These are phyloP conservation scores for Colletotrichum musicola DNA, from an alignment of 2,329 filamentous ascomycete genomes.

Conservation along the genomic window DNA sequence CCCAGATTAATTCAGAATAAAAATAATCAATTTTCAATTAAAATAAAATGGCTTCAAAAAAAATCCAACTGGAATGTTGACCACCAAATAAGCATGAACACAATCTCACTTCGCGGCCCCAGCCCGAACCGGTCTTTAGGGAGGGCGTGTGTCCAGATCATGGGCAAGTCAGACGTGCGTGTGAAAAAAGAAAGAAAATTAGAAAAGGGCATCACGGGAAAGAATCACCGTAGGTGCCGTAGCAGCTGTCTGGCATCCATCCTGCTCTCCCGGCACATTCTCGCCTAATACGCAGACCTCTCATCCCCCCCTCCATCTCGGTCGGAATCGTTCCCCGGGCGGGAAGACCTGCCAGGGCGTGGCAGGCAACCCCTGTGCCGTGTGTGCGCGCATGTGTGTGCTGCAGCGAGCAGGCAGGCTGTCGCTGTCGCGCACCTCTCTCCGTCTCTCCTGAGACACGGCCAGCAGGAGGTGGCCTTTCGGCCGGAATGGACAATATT, in stretches of 20 bases:
- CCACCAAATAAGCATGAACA: conserved; percentile 38
- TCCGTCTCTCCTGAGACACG: neutral
- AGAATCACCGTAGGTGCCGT: too few relatives aligned
- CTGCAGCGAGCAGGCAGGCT: neutral
- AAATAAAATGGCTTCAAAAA: neutral
- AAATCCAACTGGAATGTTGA: neutral
- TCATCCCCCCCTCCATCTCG: conserved; percentile 1
- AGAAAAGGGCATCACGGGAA: too few relatives aligned
- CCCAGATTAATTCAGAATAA: neutral
- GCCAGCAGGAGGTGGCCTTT: neutral
- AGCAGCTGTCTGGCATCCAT: neutral
- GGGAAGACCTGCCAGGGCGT: conserved; percentile 33
- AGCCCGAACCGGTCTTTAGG: neutral
- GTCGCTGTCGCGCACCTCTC: neutral
- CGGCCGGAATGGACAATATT: conserved; percentile 1
- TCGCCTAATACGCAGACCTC: neutral
- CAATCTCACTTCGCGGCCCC: conserved; percentile 21
- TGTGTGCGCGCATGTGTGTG: neutral
- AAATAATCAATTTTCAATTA: neutral
- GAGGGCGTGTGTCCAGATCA: conserved; percentile 24
- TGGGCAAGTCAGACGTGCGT: neutral
- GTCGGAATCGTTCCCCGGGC: conserved; percentile 31
- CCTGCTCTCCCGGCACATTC: conserved; percentile 7
- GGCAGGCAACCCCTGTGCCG: conserved; percentile 13
- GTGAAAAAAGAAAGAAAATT: neutral